Evolutionary conservation across 495 filamentous ascomycete genomes (phyloP), one percentile per base, ranked within the genome.

Genomic region (Penicillium tannophilum): DNA sequence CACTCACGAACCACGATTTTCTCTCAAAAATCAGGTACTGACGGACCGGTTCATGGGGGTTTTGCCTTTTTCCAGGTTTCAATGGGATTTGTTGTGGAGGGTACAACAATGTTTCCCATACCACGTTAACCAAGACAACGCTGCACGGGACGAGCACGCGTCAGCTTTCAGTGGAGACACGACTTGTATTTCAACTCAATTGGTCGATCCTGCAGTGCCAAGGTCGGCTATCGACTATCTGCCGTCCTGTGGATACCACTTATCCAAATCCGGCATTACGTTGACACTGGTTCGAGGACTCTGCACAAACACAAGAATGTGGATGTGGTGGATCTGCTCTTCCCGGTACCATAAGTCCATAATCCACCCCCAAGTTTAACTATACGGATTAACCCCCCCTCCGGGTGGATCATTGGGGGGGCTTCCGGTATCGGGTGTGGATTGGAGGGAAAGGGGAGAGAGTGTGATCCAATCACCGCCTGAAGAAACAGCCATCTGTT

Each of bases 171-270:
- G 66, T 68, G 71, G 67, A 41, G 57, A 16, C 58, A 1, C 3
- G 1, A 1, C 4, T 26, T 26, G n/a, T 26, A 5, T 8, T 6
- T n/a, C 20, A 9, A 12, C 47, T 7, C 66, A 45, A 77, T 75
- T 77, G 75, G 75, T 54, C 61, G 52, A 75, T 74, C 68, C 55
- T 17, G n/a, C 12, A 30, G 16, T 63, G 73, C 74, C 74, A 76
- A 77, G 73, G 57, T 71, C 72, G 75, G 72, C 75, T 77, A 76
- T 77, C 75, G 75, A 77, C 70, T 72, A 77, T 77, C 74, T 77
- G 74, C 74, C 74, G 74, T 73, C 63, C 59, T 50, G 55, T 66
- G 69, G 69, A 44, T 7, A 5, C 23, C 42, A 56, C 60, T 46
- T 67, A 41, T 28, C 56, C 41, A 46, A 46, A 59, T 59, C 58